Percentiles rank a stretch among this genome's conserved stretches.
These are phyloP conservation scores for Heteromeles arbutifolia DNA, from an alignment of 306 rosid species.

Conservation along the genomic window DNA sequence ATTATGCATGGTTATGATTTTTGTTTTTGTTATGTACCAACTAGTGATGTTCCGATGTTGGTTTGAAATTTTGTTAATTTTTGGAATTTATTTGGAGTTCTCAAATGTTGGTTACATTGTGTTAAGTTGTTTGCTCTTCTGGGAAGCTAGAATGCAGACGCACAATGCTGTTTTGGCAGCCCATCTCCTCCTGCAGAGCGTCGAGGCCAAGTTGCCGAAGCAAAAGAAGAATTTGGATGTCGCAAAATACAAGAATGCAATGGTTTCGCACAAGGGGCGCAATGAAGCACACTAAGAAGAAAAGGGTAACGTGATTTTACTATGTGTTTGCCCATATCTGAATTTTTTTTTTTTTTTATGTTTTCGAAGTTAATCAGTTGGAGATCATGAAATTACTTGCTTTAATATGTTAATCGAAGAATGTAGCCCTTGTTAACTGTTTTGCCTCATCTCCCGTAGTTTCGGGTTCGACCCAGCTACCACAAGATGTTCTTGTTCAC, in stretches of 20 bases:
- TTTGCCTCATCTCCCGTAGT: too few species aligned
- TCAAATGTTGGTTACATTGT: too few species aligned
- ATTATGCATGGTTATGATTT: background rate
- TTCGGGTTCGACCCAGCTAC: too few species aligned
- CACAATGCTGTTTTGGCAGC: conserved; percentile 55
- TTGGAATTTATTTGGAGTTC: too few species aligned
- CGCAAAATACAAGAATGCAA: conserved; percentile 67
- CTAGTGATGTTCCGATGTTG: too few species aligned
- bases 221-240: conserved; percentile 64
- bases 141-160: conserved; percentile 59
- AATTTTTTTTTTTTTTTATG: background rate
- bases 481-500: too few species aligned
- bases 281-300: conserved; percentile 45
- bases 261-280: conserved; percentile 69
- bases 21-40: background rate
- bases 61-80: too few species aligned
- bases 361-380: background rate
- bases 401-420: too few species aligned
- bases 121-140: too few species aligned
- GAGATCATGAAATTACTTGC: background rate
- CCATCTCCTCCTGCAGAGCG: conserved; percentile 69
- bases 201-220: conserved; percentile 65
- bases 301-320: conserved; percentile 33
- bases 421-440: too few species aligned
- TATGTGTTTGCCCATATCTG: background rate